These are phyloP conservation scores for Tuber melanosporum DNA, from an alignment of 495 filamentous ascomycete species.

Conservation along the genomic window DNA sequence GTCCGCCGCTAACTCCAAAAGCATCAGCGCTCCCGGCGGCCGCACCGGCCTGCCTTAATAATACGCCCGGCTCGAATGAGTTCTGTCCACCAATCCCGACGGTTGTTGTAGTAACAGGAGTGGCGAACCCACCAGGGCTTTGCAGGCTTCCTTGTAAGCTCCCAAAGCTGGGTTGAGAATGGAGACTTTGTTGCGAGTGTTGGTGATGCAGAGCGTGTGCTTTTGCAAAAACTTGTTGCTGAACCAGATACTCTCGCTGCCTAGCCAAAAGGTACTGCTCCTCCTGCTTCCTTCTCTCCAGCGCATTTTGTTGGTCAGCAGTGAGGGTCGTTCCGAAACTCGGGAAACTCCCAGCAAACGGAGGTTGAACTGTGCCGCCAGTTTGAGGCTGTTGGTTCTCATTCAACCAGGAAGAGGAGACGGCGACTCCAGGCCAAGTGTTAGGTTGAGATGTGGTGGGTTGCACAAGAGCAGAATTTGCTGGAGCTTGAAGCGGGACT, in stretches of 20 bases:
- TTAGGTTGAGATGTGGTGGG: conserved; percentile 46
- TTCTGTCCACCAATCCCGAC: conserved; percentile 35
- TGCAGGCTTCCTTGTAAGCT: conserved; percentile 38
- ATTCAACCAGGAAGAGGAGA: conserved; percentile 44
- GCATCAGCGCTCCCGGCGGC: conserved; percentile 34
- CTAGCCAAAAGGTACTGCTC: conserved; percentile 94
- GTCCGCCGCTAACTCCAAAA: conserved; percentile 24
- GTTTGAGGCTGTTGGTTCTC: conserved; percentile 40
- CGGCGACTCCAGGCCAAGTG: conserved; percentile 37
- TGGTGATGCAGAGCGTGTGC: conserved; percentile 78
- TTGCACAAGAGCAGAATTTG: conserved; percentile 45
- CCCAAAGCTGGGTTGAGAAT: conserved; percentile 53
- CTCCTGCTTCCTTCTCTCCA: conserved; percentile 93
- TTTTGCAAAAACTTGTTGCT: conserved; percentile 73
- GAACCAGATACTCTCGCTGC: conserved; percentile 85
- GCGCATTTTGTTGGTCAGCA: conserved; percentile 92
- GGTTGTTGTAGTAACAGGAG: conserved; percentile 25
- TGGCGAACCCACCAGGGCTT: conserved; percentile 34
- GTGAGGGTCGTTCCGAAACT: conserved; percentile 97
- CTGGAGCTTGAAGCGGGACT: conserved; percentile 72
- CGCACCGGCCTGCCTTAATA: conserved; percentile 39
- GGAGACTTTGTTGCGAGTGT: conserved; percentile 85
- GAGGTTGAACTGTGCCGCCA: conserved; percentile 69
- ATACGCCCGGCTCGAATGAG: conserved; percentile 38
- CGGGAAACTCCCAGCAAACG: conserved; percentile 90